phyloP scores from a whole-genome alignment of 495 filamentous ascomycete species.

The Hypoxylon subgilvum region DNA sequence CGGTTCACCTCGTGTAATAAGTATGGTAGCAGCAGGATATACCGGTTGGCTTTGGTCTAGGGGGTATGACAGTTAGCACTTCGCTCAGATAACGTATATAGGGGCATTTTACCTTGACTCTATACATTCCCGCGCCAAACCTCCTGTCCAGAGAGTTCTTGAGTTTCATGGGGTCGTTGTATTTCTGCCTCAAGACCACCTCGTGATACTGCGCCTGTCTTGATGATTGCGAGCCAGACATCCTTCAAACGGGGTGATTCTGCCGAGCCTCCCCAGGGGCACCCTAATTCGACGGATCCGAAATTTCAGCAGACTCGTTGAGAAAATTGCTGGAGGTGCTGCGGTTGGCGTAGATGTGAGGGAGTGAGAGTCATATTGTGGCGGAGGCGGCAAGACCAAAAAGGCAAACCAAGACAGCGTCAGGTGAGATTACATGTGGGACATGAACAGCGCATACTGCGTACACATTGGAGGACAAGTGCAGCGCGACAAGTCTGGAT shows the following conservation, averaged over 20 bases:
- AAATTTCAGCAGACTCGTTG: no score
- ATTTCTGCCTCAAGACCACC: slow-evolving; percentile 16
- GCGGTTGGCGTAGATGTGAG: not conserved
- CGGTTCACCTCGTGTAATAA: slow-evolving; percentile 1
- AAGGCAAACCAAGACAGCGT: not conserved
- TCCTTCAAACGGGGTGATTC: no score
- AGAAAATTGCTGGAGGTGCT: no score
- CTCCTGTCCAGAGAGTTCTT: slow-evolving; percentile 11
- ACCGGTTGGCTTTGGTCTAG: slow-evolving; percentile 17
- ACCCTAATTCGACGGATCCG: no score
- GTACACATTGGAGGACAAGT: not conserved
- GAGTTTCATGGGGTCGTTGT: slow-evolving; percentile 23
- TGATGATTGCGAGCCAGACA: not conserved
- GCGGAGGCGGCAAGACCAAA: not conserved
- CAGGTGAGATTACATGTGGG: slow-evolving; percentile 11
- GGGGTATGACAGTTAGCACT: not conserved
- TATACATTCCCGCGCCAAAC: slow-evolving; percentile 19
- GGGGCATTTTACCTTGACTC: slow-evolving; percentile 2
- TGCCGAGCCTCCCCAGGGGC: no score
- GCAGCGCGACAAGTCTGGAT: not conserved
- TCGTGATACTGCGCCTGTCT: not conserved
- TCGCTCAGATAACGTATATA: not conserved
- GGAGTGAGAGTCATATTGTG: not conserved
- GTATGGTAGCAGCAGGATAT: slow-evolving; percentile 8
- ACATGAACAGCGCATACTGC: not conserved